Evolutionary conservation across 805 yeast genomes (phyloP).

Genomic region (Yarrowia osloensis): DNA sequence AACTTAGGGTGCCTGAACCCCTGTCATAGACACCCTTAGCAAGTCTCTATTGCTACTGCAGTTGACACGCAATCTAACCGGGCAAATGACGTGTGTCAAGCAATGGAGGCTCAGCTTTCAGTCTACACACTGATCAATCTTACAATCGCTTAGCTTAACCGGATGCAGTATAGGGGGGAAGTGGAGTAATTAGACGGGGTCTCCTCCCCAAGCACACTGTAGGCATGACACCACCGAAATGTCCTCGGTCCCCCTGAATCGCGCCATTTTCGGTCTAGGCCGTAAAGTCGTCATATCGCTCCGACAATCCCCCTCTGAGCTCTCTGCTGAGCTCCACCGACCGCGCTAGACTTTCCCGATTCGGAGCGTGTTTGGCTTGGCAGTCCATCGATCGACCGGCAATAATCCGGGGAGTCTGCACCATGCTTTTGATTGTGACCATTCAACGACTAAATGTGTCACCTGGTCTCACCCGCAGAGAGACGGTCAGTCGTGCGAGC

Average conservation of each 20-base stretch:
- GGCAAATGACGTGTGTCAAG: background rate
- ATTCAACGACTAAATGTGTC: background rate
- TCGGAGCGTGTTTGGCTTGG: background rate
- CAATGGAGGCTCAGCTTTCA: no score
- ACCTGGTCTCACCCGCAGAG: background rate
- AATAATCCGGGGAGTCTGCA: constrained; percentile 5
- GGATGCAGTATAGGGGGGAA: background rate
- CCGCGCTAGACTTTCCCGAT: background rate
- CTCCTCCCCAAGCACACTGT: background rate
- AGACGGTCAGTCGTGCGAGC: background rate
- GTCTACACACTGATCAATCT: background rate
- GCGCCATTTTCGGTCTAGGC: background rate
- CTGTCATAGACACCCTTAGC: background rate
- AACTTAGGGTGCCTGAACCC: background rate
- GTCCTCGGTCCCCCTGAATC: no score
- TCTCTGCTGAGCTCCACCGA: background rate
- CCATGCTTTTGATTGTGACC: background rate
- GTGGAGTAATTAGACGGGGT: background rate
- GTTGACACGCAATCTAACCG: background rate
- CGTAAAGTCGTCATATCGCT: background rate
- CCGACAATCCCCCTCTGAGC: background rate
- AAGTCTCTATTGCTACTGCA: background rate
- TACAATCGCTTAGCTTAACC: background rate
- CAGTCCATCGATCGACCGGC: background rate
- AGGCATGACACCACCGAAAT: no score